These are phyloP conservation scores for Arachnomyces sp. DNA, from an alignment of 2,329 filamentous ascomycete genomes.

Conservation along the genomic window DNA sequence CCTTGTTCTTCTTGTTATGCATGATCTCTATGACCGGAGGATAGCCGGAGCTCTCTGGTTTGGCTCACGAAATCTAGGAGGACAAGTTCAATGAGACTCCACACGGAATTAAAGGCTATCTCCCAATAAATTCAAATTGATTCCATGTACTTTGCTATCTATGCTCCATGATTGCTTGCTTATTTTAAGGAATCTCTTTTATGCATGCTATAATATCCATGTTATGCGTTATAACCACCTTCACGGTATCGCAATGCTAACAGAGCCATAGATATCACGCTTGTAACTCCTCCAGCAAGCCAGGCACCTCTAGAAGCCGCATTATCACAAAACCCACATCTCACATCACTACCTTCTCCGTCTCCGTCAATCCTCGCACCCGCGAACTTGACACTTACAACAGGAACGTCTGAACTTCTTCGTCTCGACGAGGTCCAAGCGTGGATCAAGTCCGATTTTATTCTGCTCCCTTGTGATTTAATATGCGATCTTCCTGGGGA, in stretches of 20 bases:
- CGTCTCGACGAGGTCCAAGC: constrained; percentile 72
- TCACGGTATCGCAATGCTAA: not conserved
- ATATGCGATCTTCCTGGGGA: constrained; percentile 84
- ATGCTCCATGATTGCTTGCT: not conserved
- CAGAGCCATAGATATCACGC: constrained; percentile 34
- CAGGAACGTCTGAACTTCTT: constrained; percentile 81
- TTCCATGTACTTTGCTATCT: constrained; percentile 4
- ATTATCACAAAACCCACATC: constrained; percentile 42
- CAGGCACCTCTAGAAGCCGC: constrained; percentile 39
- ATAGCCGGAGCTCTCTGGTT: too few species aligned
- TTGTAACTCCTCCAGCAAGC: constrained; percentile 41
- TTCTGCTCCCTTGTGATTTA: constrained; percentile 86
- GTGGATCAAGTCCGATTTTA: constrained; percentile 76
- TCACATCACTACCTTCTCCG: constrained; percentile 42
- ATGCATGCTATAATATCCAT: constrained; percentile 1
- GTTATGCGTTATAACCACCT: constrained; percentile 1
- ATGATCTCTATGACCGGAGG: too few species aligned
- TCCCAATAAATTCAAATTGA: too few species aligned
- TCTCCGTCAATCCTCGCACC: constrained; percentile 67
- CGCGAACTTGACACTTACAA: constrained; percentile 67
- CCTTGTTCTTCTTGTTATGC: too few species aligned
- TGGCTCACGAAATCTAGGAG: too few species aligned
- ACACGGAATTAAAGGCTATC: too few species aligned
- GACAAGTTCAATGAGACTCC: too few species aligned
- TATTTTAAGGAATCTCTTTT: constrained; percentile 1